Evolutionary conservation across 1,284 basidiomycete species (phyloP).

Genomic region (Cystobasidiaceae sp.): DNA sequence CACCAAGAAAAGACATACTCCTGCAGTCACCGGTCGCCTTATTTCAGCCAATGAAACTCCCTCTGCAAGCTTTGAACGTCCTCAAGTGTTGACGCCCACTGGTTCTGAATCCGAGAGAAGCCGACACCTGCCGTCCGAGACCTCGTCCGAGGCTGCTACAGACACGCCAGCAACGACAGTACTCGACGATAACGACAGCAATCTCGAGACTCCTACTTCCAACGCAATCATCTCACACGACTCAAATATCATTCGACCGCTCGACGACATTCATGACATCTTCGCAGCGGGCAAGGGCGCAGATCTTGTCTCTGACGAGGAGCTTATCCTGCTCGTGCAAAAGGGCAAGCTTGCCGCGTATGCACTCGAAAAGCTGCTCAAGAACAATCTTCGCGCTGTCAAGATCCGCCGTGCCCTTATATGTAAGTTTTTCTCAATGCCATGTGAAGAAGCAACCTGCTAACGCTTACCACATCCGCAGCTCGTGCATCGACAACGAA

Average conservation of each 20-base stretch:
- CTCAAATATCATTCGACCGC: slow-evolving; percentile 9
- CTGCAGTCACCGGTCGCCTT: slow-evolving; percentile 16
- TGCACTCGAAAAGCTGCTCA: slow-evolving; percentile 86
- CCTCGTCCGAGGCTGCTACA: slow-evolving; percentile 37
- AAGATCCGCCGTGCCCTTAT: slow-evolving; percentile 80
- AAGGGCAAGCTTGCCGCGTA: slow-evolving; percentile 91
- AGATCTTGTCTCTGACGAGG: slow-evolving; percentile 76
- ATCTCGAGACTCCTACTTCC: slow-evolving; percentile 20
- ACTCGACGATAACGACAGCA: slow-evolving; percentile 25
- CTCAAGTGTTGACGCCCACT: slow-evolving; percentile 16
- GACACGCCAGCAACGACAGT: slow-evolving; percentile 33
- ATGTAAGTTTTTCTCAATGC: slow-evolving; percentile 56
- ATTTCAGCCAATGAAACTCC: slow-evolving; percentile 2
- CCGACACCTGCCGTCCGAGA: slow-evolving; percentile 36
- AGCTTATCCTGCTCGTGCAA: slow-evolving; percentile 81
- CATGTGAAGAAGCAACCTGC: neutral
- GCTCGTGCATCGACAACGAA: slow-evolving; percentile 80
- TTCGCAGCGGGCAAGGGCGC: slow-evolving; percentile 67
- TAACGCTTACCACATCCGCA: slow-evolving; percentile 45
- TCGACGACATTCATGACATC: slow-evolving; percentile 79
- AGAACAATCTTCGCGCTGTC: slow-evolving; percentile 81
- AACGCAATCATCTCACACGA: neutral
- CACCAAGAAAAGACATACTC: slow-evolving; percentile 29
- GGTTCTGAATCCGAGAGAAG: slow-evolving; percentile 18
- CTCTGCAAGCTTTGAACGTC: neutral